phyloP scores from a whole-genome alignment of 352 stramenopile species.

The Phytophthora aleatoria region DNA sequence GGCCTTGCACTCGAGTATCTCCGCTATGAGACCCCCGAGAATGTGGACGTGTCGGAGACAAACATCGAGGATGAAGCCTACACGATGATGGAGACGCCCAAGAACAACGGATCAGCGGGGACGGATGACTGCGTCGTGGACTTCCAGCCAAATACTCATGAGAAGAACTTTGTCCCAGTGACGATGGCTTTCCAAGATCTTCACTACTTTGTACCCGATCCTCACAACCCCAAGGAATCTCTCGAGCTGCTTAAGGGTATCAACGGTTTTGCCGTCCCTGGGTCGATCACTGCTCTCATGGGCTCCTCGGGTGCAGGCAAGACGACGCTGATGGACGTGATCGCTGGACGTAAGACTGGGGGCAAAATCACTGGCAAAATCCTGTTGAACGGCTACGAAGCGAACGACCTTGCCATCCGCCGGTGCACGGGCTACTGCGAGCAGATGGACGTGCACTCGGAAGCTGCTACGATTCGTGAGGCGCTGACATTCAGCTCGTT shows the following conservation, averaged over 20 bases:
- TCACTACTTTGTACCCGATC: conserved; percentile 19
- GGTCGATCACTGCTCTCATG: conserved; percentile 23
- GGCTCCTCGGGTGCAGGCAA: conserved; percentile 23
- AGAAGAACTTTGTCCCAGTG: conserved; percentile 25
- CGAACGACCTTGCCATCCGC: background rate
- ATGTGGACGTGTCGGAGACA: conserved; percentile 19
- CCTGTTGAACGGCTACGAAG: background rate
- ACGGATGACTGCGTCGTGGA: background rate
- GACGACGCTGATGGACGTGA: conserved; percentile 30
- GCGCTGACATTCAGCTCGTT: background rate
- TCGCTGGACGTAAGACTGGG: conserved; percentile 8
- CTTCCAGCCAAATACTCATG: background rate
- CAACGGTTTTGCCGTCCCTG: conserved; percentile 16
- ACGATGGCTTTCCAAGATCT: conserved; percentile 29
- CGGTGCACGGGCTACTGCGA: background rate
- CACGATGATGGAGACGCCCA: conserved; percentile 17
- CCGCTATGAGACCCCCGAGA: conserved; percentile 24
- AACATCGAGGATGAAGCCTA: conserved; percentile 7
- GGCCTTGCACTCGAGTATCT: conserved; percentile 18
- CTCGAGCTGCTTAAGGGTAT: conserved; percentile 30
- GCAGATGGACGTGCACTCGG: background rate
- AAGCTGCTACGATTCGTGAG: background rate
- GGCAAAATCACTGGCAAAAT: background rate
- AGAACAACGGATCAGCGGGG: background rate
- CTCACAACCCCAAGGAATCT: conserved; percentile 6